Evolutionary conservation across 2,329 filamentous ascomycete species (phyloP), one percentile per base, ranked within the genome.

Genomic region (Fusarium falciforme): DNA sequence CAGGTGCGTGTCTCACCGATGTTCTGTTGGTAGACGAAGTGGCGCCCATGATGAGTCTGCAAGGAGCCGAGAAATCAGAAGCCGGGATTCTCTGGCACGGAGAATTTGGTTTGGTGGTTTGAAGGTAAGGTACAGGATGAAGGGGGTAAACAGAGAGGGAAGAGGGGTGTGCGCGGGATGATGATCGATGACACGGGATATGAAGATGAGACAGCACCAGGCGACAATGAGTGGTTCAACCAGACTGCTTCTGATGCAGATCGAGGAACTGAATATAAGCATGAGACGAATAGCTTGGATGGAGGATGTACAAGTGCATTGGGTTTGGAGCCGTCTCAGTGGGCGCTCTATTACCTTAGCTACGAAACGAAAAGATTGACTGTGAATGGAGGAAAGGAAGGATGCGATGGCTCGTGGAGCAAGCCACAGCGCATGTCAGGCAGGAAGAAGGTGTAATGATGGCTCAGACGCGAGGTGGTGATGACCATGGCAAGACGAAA

Each of bases 261-360:
- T 22, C 17, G 35, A 61, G 35, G 27, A 14, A 20, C 35, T n/a
- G 42, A 29, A 25, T 22, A 42, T 36, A 27, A 52, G 9, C 35
- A 22, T 44, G 11, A 47, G 16, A 27, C 60, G 22, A 27, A 52
- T 20, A 52, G 14, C 29, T 40, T 68, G 42, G 42, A 38, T 33
- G 38, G 47, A 22, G 27, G 14, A 55, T 33, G 22, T n/a, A 35
- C 20, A 42, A 36, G 20, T 62, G 64, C 20, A 57, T 74, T 57
- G 42, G 61, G 42, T 52, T 44, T 55, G 47, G 25, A 35, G 42
- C 25, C 22, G 33, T 25, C 35, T 42, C 54, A 33, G 44, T 33
- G 52, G 40, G 49, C 29, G 60, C 31, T 64, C 35, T 36, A 65
- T 68, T 72, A 63, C 64, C 71, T 72, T 57, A 22, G 58, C 64